Evolutionary conservation across 2,329 filamentous ascomycete genomes (phyloP), one percentile per base, ranked within the genome.

Genomic region (Penicillium olsonii): DNA sequence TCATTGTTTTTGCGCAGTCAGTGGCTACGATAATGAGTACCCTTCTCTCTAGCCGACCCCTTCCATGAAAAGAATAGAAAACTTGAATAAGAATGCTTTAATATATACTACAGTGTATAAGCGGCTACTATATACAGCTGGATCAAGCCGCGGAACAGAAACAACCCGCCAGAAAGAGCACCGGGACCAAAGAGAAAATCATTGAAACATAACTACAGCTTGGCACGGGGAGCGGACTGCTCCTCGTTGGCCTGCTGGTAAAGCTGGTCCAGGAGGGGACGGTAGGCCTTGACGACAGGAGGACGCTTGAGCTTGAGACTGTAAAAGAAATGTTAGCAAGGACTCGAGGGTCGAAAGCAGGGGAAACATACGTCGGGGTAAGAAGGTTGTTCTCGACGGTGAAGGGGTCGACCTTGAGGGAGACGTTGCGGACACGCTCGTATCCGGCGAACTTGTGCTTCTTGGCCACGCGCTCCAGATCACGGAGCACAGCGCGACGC

Each of bases 361-460:
- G 19, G 22, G 15, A 22, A 42, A 73, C 73, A 65, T 63, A 76
- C 69, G 75, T 78, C 10, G 75, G 75, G 7, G 75, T 78, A 57
- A 78, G 75, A 42, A 96, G 78, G 72, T 95, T 88, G 67, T 99
- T 99, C 42, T 96, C 92, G 57, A 97, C 85, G 1, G 85, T 89
- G 64, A 99, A 97, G 2, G 94, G 94, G 52, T 99, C 94, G 12
- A 96, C 62, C 62, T 87, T 85, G 59, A 99, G 74, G 55, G 87
- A 73, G 48, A 87, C 80, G 60, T 86, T 88, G 68, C 81, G 83
- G 39, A 97, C 86, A 56, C 84, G 84, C 79, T 99, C 94, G 62
- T 88, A 97, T 59, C 85, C 89, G 68, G 95, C 94, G 71, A 99
- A 92, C 75, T 94, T 95, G 71, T 88, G 84, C 74, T 85, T 87